Base-by-base conservation (phyloP, 2,329 filamentous ascomycete genomes). In the Alternaria sp. region DNA sequence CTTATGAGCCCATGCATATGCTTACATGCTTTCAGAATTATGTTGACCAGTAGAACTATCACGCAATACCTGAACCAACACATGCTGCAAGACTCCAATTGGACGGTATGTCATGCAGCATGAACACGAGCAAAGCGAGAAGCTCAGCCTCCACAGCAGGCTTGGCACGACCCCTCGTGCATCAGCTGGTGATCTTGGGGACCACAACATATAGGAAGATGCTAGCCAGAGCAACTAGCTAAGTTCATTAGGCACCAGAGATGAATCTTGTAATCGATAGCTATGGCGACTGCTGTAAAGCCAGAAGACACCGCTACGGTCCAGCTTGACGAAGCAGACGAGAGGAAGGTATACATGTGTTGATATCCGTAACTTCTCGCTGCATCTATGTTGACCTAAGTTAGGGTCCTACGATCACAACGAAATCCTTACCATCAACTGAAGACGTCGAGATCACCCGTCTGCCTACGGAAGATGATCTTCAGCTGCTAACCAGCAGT, bases 51-150 rank as follows among this genome's bases (percentile, higher is more conserved):
- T 54, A 14, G 39, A 54, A 2, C 12, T 24, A 8, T 18, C 39
- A 9, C 39, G 26, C 14, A 57, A 16, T 51, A n/a, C 4, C 4
- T 28, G 3, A 39, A 3, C n/a, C 16, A 51, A 3, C 1, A 5
- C 18, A 51, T 39, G 4, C 2, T 1, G 22, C 34, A n/a, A 16
- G 34, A 20, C 16, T 20, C 9, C 5, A 3, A 58, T 56, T 48
- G 32, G 18, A 41, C 28, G 18, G 22, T 8, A 44, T 51, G n/a
- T 32, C 38, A 38, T 42, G 1, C 18, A 12, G 24, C 12, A 7
- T 39, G 22, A 55, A 66, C 52, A 42, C 64, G 66, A 69, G 63
- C 39, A 67, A 66, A 59, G 59, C 63, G 66, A 69, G 44, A 26
- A 34, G 41, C 53, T 57, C 57, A 63, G 64, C 64, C 64, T 58